Evolutionary conservation across 345 rosid genomes (phyloP).

Genomic region (Brassica nigra): DNA sequence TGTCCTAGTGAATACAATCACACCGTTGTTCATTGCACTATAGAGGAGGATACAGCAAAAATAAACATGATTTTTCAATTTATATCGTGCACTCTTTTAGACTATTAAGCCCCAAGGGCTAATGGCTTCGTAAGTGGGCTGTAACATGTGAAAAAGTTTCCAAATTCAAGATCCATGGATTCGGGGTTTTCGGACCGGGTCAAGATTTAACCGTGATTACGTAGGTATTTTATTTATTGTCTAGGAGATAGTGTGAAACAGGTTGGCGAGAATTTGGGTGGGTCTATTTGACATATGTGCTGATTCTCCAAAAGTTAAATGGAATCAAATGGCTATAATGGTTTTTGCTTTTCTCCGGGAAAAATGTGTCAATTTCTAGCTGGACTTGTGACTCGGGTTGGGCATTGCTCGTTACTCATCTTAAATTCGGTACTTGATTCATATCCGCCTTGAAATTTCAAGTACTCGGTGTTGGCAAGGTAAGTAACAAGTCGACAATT

Average conservation of each 20-base stretch:
- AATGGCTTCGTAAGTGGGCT: neutral
- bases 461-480: too few species aligned
- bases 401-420: too few species aligned
- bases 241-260: neutral
- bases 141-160: neutral
- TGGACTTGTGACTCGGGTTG: neutral
- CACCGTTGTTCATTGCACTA: neutral
- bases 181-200: constrained; percentile 2
- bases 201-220: neutral
- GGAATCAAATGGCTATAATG: neutral
- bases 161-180: neutral
- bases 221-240: neutral
- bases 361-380: neutral
- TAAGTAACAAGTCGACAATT: too few species aligned
- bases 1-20: neutral
- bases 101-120: constrained; percentile 23
- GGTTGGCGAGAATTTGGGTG: neutral
- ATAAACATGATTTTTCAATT: neutral
- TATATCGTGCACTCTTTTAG: neutral
- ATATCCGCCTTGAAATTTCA: too few species aligned
- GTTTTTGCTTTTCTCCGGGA: neutral
- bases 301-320: neutral
- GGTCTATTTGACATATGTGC: neutral
- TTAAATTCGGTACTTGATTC: too few species aligned
- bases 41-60: neutral